Percentiles rank a stretch among this genome's conserved stretches.
Conservation (phyloP, 106 monocot species). For the Agapanthus africanus region DNA sequence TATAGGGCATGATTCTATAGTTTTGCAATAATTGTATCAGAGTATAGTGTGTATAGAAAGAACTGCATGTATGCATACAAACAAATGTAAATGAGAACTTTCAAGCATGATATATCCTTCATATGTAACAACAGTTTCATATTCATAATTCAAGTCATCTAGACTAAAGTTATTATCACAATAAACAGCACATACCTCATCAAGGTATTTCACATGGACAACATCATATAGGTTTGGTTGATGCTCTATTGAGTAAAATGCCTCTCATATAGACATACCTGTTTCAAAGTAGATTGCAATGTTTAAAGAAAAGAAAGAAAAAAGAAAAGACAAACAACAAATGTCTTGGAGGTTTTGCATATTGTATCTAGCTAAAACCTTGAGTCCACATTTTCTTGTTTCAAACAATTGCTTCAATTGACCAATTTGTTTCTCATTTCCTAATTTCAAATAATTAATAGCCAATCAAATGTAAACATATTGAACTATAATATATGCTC, state of each 20-base stretch:
- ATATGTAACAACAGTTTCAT: not conserved
- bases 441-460: not conserved
- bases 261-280: conserved; percentile 95
- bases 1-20: too few relatives aligned
- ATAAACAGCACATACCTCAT: conserved; percentile 49
- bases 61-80: not conserved
- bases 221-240: conserved; percentile 95
- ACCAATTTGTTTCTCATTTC: not conserved
- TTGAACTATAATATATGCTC: too few relatives aligned
- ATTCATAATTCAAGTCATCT: not conserved
- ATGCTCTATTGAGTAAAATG: conserved; percentile 76
- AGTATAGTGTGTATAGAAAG: not conserved
- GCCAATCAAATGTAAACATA: not conserved
- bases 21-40: too few relatives aligned
- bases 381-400: not conserved
- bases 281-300: conserved; percentile 6
- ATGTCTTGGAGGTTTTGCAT: not conserved
- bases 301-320: too few relatives aligned
- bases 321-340: not conserved
- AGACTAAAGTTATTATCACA: not conserved
- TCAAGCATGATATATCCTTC: not conserved
- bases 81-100: not conserved
- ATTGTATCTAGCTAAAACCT: not conserved
- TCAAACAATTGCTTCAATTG: not conserved
- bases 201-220: conserved; percentile 91